Evolutionary conservation across 2,329 filamentous ascomycete genomes (phyloP), one percentile per base, ranked within the genome.

Genomic region (Rutstroemia sydowiana): DNA sequence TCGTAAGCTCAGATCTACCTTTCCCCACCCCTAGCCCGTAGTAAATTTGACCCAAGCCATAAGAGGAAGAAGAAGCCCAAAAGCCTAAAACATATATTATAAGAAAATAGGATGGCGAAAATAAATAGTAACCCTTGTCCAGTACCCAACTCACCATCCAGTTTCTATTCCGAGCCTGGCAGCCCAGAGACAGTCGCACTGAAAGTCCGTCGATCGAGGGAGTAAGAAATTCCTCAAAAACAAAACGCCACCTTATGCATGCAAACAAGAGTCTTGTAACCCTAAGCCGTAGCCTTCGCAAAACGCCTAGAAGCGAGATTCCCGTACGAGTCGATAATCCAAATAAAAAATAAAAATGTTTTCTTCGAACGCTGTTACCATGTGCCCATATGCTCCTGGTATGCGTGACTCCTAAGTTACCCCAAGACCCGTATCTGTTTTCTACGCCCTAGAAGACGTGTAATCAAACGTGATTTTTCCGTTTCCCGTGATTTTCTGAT

Each of bases 171-270:
- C n/a, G 37, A 40, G 37, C 37, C 21, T 40, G 18, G 18, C 37
- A n/a, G 11, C 37, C 37, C n/a, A 40, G 37, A 18, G n/a, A 13
- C 34, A 16, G 37, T 20, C 37, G 11, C 21, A 40, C 37, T 40
- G 37, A 40, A 40, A 40, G 11, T 9, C 37, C 37, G 18, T 40
- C 18, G 37, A 20, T 40, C 37, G 18, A 40, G 18, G 21, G 11
- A 11, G 10, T 8, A 40, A 21, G n/a, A n/a, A n/a, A n/a, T n/a
- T n/a, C n/a, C n/a, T n/a, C n/a, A n/a, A n/a, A n/a, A n/a, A n/a
- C n/a, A 48, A 40, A 51, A 51, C 48, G 48, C 48, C 48, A 45
- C 40, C 48, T 51, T 34, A 47, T 51, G 48, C 48, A 51, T 46
- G 40, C 40, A 16, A 50, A 51, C 32, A 36, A 46, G 42, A 46